Evolutionary conservation across 495 filamentous ascomycete genomes (phyloP).

Genomic region (Penicillium nucicola): DNA sequence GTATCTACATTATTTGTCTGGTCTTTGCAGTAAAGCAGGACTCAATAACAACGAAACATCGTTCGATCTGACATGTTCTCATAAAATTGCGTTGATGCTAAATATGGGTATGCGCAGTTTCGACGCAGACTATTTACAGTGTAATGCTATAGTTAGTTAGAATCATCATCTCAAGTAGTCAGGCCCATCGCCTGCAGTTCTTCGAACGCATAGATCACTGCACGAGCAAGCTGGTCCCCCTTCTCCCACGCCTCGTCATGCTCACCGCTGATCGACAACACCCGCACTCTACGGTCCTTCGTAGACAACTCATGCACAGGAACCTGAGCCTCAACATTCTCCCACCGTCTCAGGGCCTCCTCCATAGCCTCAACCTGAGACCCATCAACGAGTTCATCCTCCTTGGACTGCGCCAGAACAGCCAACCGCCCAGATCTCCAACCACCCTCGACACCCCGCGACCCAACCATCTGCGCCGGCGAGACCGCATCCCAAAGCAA

Average conservation of each 20-base stretch:
- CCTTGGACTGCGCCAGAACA: slow-evolving; percentile 56
- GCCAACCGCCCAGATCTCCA: slow-evolving; percentile 46
- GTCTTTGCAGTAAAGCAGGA: neutral
- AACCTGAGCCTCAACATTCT: slow-evolving; percentile 17
- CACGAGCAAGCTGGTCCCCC: slow-evolving; percentile 48
- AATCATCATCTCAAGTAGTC: neutral
- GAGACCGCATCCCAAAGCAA: slow-evolving; percentile 50
- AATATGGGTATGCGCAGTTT: neutral
- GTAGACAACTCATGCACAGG: slow-evolving; percentile 36
- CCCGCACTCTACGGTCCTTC: slow-evolving; percentile 40
- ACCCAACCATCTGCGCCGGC: slow-evolving; percentile 39
- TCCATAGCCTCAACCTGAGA: slow-evolving; percentile 51
- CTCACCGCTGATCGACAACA: slow-evolving; percentile 48
- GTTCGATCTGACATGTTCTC: neutral
- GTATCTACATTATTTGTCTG: slow-evolving; percentile 22
- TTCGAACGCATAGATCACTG: slow-evolving; percentile 30
- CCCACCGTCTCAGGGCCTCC: slow-evolving; percentile 31
- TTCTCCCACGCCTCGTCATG: slow-evolving; percentile 62
- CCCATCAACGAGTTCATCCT: slow-evolving; percentile 60
- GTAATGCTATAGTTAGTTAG: neutral
- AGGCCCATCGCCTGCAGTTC: slow-evolving; percentile 30
- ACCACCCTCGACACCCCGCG: slow-evolving; percentile 31
- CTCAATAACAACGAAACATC: slow-evolving; percentile 14
- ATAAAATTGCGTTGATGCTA: too few species aligned
- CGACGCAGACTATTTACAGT: neutral